A percentile compares a stretch with the other conserved stretches of the same genome.
Conservation (phyloP, 306 rosid genomes). For the Prinsepia uniflora region DNA sequence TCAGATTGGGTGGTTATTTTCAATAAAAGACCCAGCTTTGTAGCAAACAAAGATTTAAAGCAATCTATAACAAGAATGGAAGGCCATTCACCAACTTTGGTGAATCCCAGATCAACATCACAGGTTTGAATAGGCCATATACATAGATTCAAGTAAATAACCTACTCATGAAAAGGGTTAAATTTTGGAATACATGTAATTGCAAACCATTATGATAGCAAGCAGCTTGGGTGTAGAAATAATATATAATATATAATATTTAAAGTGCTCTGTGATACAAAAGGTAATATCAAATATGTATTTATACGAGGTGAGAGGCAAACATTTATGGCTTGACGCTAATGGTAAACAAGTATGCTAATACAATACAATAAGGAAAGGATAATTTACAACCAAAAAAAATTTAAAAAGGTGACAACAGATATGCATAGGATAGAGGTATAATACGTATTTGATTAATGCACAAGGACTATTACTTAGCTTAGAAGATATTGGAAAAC, state of each 20-base stretch:
- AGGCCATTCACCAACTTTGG: too few species aligned
- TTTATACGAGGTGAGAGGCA: not conserved
- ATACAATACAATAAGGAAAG: not conserved
- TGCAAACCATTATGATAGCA: not conserved
- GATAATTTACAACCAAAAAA: not conserved
- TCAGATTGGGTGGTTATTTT: not conserved
- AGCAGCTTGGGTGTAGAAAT: not conserved
- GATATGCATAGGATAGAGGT: not conserved
- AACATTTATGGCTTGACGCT: not conserved
- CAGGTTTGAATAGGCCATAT: slow-evolving; percentile 3
- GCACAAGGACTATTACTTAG: not conserved
- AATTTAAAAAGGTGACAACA: not conserved
- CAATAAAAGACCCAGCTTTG: not conserved
- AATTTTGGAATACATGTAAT: not conserved
- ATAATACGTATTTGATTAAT: not conserved
- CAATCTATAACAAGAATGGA: too few species aligned
- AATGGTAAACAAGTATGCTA: not conserved
- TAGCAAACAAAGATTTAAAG: too few species aligned
- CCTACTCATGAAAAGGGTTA: slow-evolving; percentile 1
- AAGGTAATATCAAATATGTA: not conserved
- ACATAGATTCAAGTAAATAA: not conserved
- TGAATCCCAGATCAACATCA: not conserved
- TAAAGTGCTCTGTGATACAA: not conserved
- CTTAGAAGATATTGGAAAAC: not conserved
- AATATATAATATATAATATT: not conserved